Evolutionary conservation across 108 stramenopile genomes (phyloP).

Genomic region (Craspedostauros australis): DNA sequence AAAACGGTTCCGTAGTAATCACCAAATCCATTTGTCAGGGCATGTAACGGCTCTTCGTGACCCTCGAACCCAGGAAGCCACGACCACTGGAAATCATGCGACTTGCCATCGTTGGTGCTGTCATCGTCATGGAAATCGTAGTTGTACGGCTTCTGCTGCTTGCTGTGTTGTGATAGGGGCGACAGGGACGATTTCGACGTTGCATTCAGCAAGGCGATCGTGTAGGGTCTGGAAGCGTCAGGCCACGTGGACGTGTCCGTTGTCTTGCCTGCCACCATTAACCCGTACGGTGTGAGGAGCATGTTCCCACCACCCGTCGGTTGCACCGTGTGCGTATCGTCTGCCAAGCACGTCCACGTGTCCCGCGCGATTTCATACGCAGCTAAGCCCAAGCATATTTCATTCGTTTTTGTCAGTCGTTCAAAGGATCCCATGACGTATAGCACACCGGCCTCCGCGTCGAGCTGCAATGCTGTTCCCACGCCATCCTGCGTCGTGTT

Average conservation of each 20-base stretch:
- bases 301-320: conserved; percentile 83
- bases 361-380: conserved; percentile 74
- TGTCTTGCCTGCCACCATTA: conserved; percentile 83
- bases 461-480: conserved; percentile 75
- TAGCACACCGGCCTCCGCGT: conserved; percentile 76
- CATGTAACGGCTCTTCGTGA: conserved; percentile 82
- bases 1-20: conserved; percentile 75
- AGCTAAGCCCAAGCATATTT: conserved; percentile 68
- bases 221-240: conserved; percentile 60
- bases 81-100: conserved; percentile 86
- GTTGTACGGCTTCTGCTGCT: neutral
- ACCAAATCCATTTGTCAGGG: conserved; percentile 81
- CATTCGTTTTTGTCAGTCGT: conserved; percentile 50
- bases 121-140: conserved; percentile 20
- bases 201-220: conserved; percentile 75
- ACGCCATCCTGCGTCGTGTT: conserved; percentile 80
- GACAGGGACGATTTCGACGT: conserved; percentile 53
- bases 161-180: neutral
- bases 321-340: conserved; percentile 70
- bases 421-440: conserved; percentile 90
- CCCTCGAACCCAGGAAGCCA: conserved; percentile 95
- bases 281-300: conserved; percentile 79
- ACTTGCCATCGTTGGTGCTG: conserved; percentile 11
- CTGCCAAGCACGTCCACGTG: conserved; percentile 83
- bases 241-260: conserved; percentile 66